These are phyloP conservation scores for Endotrypanum monterogeii DNA, from an alignment of 208 protist genomes.

Conservation along the genomic window DNA sequence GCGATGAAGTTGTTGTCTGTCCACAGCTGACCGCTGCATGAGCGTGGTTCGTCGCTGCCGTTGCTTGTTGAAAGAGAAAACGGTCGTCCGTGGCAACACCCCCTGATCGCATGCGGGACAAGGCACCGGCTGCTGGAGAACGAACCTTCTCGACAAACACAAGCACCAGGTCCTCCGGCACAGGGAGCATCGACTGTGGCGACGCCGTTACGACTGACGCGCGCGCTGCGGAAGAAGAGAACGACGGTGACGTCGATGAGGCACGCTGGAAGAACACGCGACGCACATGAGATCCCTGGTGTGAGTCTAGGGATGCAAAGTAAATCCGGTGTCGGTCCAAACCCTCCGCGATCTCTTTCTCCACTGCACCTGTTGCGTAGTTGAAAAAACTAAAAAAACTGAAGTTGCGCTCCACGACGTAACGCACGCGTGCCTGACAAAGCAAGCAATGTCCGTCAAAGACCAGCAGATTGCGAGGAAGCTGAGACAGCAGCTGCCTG, in stretches of 20 bases:
- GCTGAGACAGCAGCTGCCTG: conserved; percentile 43
- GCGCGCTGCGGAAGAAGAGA: neutral
- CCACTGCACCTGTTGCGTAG: conserved; percentile 30
- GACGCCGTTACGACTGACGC: neutral
- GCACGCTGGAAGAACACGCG: conserved; percentile 43
- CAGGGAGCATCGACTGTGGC: conserved; percentile 6
- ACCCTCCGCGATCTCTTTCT: conserved; percentile 28
- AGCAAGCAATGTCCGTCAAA: conserved; percentile 85
- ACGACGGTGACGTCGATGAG: too few species aligned
- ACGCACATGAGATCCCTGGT: conserved; percentile 50
- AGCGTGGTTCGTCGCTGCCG: neutral
- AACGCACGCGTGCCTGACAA: conserved; percentile 69
- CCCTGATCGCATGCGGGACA: conserved; percentile 22
- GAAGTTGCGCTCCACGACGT: conserved; percentile 86
- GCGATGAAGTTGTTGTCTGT: neutral
- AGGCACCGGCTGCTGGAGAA: conserved; percentile 46
- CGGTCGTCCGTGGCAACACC: conserved; percentile 23
- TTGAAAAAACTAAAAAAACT: conserved; percentile 68
- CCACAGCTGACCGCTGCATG: neutral
- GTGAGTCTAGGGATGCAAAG: conserved; percentile 64
- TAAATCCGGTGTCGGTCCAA: conserved; percentile 65
- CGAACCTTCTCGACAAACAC: conserved; percentile 78
- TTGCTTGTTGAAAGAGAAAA: conserved; percentile 15
- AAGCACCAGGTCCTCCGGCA: conserved; percentile 54
- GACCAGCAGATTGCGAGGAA: conserved; percentile 76